phyloP scores from a whole-genome alignment of 129 eudicot genomes.

The Flaveria ramosissima region DNA sequence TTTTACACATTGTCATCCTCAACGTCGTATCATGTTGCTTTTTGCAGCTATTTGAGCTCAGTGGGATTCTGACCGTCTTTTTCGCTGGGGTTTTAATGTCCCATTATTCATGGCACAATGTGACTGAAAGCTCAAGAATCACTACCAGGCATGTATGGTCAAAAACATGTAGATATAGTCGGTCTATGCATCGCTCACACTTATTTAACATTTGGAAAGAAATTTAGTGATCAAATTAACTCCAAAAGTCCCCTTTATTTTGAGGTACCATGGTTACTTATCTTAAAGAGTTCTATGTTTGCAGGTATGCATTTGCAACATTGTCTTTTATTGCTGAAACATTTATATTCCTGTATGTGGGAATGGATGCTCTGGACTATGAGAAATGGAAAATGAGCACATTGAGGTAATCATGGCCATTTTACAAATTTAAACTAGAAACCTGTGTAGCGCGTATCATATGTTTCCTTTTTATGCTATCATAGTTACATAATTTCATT shows the following conservation, averaged over 20 bases:
- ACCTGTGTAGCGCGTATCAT: background rate
- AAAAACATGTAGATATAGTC: constrained; percentile 12
- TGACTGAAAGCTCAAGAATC: constrained; percentile 79
- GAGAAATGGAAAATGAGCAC: constrained; percentile 82
- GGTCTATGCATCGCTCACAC: background rate
- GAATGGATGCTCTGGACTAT: constrained; percentile 86
- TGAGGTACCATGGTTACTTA: constrained; percentile 11
- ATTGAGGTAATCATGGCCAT: constrained; percentile 44
- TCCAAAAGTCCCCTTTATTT: constrained; percentile 16
- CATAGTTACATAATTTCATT: constrained; percentile 1
- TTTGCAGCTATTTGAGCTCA: constrained; percentile 68
- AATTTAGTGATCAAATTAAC: constrained; percentile 13
- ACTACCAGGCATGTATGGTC: constrained; percentile 64
- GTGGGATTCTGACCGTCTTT: constrained; percentile 91
- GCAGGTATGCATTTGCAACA: constrained; percentile 87
- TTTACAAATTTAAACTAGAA: background rate
- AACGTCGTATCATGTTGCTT: constrained; percentile 16
- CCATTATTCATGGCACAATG: constrained; percentile 94
- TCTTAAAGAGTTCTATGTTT: constrained; percentile 12
- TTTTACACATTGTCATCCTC: background rate
- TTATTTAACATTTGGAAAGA: constrained; percentile 7
- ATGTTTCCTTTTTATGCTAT: background rate
- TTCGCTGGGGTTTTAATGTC: constrained; percentile 86
- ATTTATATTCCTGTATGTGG: constrained; percentile 90
- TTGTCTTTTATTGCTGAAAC: constrained; percentile 95